These are phyloP conservation scores for Epichloe amarillans DNA, from an alignment of 2,329 filamentous ascomycete genomes.

Conservation along the genomic window DNA sequence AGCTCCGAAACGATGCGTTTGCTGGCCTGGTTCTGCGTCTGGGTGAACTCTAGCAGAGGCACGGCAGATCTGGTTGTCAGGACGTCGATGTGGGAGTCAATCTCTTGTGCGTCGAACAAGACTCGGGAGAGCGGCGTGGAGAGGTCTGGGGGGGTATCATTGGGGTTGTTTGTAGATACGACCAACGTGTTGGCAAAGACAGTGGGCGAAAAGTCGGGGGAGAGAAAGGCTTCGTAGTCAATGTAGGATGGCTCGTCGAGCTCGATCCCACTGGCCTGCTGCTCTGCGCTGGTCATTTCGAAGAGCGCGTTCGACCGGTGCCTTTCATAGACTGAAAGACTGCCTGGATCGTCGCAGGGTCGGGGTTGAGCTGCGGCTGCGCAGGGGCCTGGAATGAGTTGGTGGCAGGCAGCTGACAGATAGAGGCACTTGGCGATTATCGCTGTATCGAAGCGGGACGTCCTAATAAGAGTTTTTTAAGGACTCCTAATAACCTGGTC, in stretches of 20 bases:
- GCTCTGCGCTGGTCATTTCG: neutral
- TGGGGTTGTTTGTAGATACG: conserved; percentile 79
- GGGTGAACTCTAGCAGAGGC: conserved; percentile 67
- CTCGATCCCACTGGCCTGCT: neutral
- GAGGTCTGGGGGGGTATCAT: conserved; percentile 76
- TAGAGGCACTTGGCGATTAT: too few relatives aligned
- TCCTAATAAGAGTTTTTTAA: too few relatives aligned
- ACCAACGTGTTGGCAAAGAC: conserved; percentile 83
- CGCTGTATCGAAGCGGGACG: too few relatives aligned
- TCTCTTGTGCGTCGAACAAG: conserved; percentile 91
- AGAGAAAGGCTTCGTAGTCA: conserved; percentile 85
- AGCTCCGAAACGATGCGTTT: conserved; percentile 60
- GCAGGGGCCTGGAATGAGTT: too few relatives aligned
- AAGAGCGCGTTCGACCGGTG: neutral
- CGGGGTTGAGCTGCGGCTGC: neutral
- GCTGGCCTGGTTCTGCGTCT: conserved; percentile 59
- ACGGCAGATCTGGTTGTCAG: conserved; percentile 76
- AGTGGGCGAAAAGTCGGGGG: conserved; percentile 67
- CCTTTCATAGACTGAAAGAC: too few relatives aligned
- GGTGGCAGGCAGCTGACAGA: too few relatives aligned
- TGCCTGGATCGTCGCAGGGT: neutral
- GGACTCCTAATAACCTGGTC: too few relatives aligned
- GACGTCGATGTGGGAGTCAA: conserved; percentile 88
- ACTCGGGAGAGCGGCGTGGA: conserved; percentile 87
- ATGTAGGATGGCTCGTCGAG: conserved; percentile 70